Percentiles rank a stretch among this genome's conserved stretches.
These are phyloP conservation scores for Pythium phragmiticola DNA, from an alignment of 352 stramenopile species.

Conservation along the genomic window DNA sequence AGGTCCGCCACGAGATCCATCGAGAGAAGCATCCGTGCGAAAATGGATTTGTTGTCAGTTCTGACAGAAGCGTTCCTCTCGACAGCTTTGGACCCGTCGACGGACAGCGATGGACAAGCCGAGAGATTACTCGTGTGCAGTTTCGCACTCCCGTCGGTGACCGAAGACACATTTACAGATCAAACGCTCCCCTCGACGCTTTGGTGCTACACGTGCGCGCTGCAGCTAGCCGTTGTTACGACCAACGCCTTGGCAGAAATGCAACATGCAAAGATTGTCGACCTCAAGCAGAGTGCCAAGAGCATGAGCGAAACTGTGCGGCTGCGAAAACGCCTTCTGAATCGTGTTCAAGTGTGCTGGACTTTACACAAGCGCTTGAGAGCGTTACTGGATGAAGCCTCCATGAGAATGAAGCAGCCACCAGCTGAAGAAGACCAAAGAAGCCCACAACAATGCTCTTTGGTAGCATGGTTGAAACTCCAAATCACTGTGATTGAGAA, in stretches of 20 bases:
- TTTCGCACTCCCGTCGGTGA: constrained; percentile 40
- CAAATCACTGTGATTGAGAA: constrained; percentile 22
- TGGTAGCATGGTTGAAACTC: constrained; percentile 16
- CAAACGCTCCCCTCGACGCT: constrained; percentile 12
- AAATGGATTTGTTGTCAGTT: constrained; percentile 9
- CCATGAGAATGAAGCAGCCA: constrained; percentile 13
- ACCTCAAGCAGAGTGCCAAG: not conserved
- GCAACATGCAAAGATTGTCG: not conserved
- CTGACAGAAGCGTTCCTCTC: constrained; percentile 4
- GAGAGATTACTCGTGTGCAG: constrained; percentile 42
- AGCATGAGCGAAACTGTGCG: constrained; percentile 3
- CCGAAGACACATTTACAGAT: constrained; percentile 10
- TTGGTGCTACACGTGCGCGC: constrained; percentile 24
- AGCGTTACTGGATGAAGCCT: constrained; percentile 34
- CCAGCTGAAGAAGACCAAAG: constrained; percentile 1
- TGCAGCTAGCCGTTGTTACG: constrained; percentile 15
- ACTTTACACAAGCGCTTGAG: constrained; percentile 43
- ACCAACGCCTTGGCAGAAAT: constrained; percentile 20
- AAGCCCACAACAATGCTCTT: not conserved
- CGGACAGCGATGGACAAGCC: constrained; percentile 12
- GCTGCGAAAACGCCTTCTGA: constrained; percentile 22
- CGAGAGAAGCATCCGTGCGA: constrained; percentile 15
- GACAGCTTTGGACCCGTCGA: not conserved
- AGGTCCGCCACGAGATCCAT: not conserved
- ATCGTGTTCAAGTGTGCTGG: constrained; percentile 46